Evolutionary conservation across 2,329 filamentous ascomycete species (phyloP).

Genomic region (Alternaria dauci): DNA sequence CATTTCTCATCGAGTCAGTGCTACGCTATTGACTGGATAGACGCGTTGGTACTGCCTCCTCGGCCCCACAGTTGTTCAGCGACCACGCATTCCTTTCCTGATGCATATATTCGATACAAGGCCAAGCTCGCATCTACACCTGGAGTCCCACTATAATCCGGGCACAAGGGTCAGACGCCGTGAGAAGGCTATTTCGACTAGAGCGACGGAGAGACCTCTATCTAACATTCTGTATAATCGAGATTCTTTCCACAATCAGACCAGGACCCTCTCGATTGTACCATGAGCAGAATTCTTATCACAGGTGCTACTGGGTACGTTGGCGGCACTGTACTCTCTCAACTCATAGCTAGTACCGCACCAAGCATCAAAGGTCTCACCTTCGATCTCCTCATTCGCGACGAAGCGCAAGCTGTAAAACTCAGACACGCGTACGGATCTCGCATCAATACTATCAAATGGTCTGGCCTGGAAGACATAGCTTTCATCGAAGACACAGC

Average conservation of each 20-base stretch:
- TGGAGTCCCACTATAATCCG: not conserved
- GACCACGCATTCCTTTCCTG: not conserved
- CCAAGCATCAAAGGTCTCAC: slow-evolving; percentile 18
- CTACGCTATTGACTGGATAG: not conserved
- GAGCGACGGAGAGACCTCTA: not conserved
- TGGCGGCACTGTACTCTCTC: slow-evolving; percentile 24
- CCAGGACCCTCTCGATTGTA: not conserved
- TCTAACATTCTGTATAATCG: not conserved
- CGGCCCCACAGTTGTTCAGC: not conserved
- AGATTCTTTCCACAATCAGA: too few species aligned
- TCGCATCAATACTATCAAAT: slow-evolving; percentile 19
- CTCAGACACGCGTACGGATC: slow-evolving; percentile 15
- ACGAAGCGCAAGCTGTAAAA: slow-evolving; percentile 13
- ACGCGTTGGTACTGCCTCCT: not conserved
- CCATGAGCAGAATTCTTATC: slow-evolving; percentile 27
- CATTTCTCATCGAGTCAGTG: not conserved
- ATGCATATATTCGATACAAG: not conserved
- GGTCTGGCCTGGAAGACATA: slow-evolving; percentile 22
- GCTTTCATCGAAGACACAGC: slow-evolving; percentile 21
- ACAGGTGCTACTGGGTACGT: slow-evolving; percentile 28
- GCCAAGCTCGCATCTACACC: not conserved
- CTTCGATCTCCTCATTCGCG: slow-evolving; percentile 24
- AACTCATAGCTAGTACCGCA: slow-evolving; percentile 14
- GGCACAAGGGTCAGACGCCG: not conserved
- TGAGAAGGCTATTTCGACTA: not conserved